Percentiles rank a stretch among this genome's conserved stretches.
phyloP scores from a whole-genome alignment of 169 alveolate species.

The Plasmodium ovale region DNA sequence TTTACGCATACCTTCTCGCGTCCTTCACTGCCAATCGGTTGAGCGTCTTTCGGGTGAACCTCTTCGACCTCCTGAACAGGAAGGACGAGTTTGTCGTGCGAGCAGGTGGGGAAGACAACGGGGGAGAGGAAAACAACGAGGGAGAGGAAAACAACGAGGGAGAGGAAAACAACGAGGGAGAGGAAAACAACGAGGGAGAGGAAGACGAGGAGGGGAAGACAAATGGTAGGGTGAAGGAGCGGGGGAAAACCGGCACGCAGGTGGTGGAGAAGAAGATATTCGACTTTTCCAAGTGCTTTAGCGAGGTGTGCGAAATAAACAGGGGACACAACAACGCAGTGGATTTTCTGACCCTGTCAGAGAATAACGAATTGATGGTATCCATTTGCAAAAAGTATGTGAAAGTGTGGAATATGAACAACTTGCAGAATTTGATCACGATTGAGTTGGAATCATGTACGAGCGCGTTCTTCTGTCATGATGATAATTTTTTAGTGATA shows the following conservation, averaged over 20 bases:
- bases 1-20: constrained; percentile 15
- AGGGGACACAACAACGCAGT: constrained; percentile 81
- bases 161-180: constrained; percentile 28
- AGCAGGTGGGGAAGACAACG: constrained; percentile 10
- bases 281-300: constrained; percentile 75
- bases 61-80: constrained; percentile 76
- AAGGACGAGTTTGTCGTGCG: constrained; percentile 50
- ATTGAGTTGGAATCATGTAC: constrained; percentile 77
- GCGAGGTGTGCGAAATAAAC: constrained; percentile 78
- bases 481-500: constrained; percentile 76
- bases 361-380: constrained; percentile 78
- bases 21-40: constrained; percentile 63
- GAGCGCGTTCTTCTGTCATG: constrained; percentile 76
- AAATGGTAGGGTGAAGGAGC: constrained; percentile 20
- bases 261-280: constrained; percentile 70
- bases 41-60: constrained; percentile 76
- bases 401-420: constrained; percentile 83
- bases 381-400: constrained; percentile 82
- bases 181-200: neutral
- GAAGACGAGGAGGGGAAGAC: neutral
- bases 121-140: constrained; percentile 29
- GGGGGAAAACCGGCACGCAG: neutral
- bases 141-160: constrained; percentile 70
- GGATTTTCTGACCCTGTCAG: constrained; percentile 78
- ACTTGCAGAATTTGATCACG: constrained; percentile 78